phyloP scores from a whole-genome alignment of 371 early-diverging fungal species.

The Cokeromyces recurvatus region DNA sequence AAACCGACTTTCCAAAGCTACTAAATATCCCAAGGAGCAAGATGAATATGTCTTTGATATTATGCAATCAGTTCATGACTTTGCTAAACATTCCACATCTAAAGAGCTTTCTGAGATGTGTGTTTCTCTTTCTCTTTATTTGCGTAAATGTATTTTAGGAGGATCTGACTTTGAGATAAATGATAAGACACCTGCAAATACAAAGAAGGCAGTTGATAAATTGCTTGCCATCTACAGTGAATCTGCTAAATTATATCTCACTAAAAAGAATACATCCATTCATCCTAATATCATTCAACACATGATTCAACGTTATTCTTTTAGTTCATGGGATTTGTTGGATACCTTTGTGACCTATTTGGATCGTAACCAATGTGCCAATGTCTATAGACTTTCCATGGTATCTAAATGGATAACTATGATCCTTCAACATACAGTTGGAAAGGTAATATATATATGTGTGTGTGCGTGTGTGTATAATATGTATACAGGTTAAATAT shows the following conservation, averaged over 20 bases:
- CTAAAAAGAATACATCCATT: constrained; percentile 63
- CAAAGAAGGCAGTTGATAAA: constrained; percentile 26
- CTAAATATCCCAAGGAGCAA: constrained; percentile 56
- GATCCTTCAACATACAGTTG: constrained; percentile 44
- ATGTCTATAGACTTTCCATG: constrained; percentile 64
- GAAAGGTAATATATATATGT: no score
- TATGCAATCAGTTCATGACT: constrained; percentile 65
- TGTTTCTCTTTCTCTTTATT: constrained; percentile 43
- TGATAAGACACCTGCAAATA: constrained; percentile 27
- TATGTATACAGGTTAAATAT: neutral
- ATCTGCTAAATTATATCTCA: constrained; percentile 61
- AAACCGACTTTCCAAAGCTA: constrained; percentile 56
- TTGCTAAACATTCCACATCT: constrained; percentile 51
- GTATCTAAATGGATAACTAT: constrained; percentile 47
- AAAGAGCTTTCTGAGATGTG: constrained; percentile 46
- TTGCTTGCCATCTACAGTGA: constrained; percentile 41
- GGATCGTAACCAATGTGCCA: constrained; percentile 50
- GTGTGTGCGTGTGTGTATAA: no score
- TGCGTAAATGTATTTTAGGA: constrained; percentile 53
- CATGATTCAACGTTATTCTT: constrained; percentile 59
- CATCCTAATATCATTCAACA: constrained; percentile 61
- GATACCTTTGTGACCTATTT: constrained; percentile 49
- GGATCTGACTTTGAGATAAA: constrained; percentile 44
- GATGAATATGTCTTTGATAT: constrained; percentile 56
- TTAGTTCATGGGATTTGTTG: constrained; percentile 57